Base-by-base conservation (phyloP, 192 early-diverging fungal species). In the Coemansia interrupta region DNA sequence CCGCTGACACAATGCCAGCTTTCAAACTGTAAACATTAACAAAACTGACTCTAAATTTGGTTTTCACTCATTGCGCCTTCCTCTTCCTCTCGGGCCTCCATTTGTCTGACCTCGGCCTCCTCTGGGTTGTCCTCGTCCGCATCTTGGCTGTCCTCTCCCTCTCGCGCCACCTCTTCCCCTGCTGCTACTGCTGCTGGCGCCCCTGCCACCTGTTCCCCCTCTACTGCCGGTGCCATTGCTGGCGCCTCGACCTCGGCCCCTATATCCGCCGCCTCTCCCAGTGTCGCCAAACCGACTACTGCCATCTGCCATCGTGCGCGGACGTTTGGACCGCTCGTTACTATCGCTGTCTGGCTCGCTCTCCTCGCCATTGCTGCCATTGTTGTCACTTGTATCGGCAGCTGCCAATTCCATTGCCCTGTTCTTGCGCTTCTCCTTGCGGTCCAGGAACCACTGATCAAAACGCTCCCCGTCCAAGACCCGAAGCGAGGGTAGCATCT, bases 391-490 rank as follows among this genome's bases (percentile, higher is more conserved):
- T 23, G 39, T 4, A 28, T 14, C 56, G 8, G 32, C 43, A 15
- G 13, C 40, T 40, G 20, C 54, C 6, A 23, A 38, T 3, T 20
- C 54, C 54, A 10, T 24, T 12, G 8, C 32, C 29, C 26, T 56
- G 23, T 48, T 23, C 38, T 42, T 56, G 20, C 61, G 52, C 50
- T 65, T 57, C 20, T 65, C 49, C 30, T 66, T 66, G 19, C 52
- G 56, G 19, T 66, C 52, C 51, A 60, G 26, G 29, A 54, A 60
- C 57, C 38, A 50, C 36, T 66, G 50, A 24, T 60, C 58, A 41
- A 66, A 66, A 11, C 64, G 57, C 51, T 54, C 51, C 15, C 64
- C 64, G 29, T 66, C 64, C n/a, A 66, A 51, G 7, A 60, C 52
- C 7, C 58, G 52, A 18, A 61, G 26, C 10, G 66, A 56, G 17